Conservation (phyloP, 2,329 filamentous ascomycete species). For the Ilyonectria sp. region DNA sequence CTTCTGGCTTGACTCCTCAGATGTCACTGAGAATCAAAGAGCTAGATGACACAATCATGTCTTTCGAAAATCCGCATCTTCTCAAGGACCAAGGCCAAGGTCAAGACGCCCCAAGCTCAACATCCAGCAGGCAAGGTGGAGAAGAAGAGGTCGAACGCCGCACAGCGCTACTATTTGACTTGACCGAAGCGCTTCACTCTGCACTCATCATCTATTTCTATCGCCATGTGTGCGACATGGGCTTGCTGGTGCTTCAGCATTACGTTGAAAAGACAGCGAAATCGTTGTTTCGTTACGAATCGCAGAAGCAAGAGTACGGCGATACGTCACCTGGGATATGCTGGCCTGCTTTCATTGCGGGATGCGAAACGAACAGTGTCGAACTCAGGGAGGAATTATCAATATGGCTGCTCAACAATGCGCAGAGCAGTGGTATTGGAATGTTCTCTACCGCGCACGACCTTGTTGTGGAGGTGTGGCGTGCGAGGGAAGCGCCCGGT, state of each 20-base stretch:
- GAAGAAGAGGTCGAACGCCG: not conserved
- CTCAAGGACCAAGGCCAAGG: too few relatives aligned
- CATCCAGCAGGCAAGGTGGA: not conserved
- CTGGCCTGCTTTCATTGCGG: conserved; percentile 4
- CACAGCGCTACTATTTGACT: not conserved
- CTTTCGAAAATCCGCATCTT: not conserved
- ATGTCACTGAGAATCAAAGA: not conserved
- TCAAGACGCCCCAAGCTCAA: not conserved
- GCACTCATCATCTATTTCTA: conserved; percentile 5
- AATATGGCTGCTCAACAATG: conserved; percentile 4
- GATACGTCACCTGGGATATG: conserved; percentile 8
- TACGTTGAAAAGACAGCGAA: conserved; percentile 1
- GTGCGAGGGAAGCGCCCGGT: conserved; percentile 1
- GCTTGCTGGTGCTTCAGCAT: not conserved
- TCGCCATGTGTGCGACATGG: not conserved
- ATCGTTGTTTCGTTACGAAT: not conserved
- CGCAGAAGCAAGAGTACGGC: conserved; percentile 1
- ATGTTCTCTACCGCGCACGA: conserved; percentile 4
- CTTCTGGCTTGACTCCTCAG: not conserved
- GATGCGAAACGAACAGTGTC: not conserved
- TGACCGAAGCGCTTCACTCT: not conserved
- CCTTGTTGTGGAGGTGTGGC: conserved; percentile 6
- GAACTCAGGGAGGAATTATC: conserved; percentile 1
- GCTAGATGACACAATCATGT: not conserved
- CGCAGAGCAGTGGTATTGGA: not conserved